Base-by-base conservation (phyloP, 306 rosid species). In the Vigna radiata region DNA sequence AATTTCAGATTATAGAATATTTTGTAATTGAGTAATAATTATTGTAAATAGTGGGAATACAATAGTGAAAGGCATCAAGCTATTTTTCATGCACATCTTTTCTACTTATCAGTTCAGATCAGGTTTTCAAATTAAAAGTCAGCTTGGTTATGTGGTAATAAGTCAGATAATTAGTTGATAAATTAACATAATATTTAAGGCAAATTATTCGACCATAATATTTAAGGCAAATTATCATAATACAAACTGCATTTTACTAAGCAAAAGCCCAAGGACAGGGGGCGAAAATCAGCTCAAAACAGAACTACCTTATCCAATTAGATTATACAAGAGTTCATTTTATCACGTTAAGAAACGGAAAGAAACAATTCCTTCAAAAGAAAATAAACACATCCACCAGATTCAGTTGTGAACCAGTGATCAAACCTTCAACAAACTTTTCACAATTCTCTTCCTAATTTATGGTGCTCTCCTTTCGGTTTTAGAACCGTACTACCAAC, bases 81-180 rank as follows among this genome's bases (percentile, higher is more conserved):
- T 3, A 25, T 25, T 25, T 25, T 25, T 25, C 27, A 25, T 25
- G 27, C 27, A 25, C 27, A 2, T 25, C 58, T 63, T 49, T 47
- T 77, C 74, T 56, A 48, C 61, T 72, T 53, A 39, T 81, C 7
- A 52, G 47, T 63, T 82, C 59, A 58, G 43, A 41, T 25, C 50
- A 15, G 44, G 50, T 39, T 65, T 60, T 62, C 27, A 66, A 15
- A 58, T 27, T 59, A 77, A 47, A 36, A 4, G 72, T 29, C 37
- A 27, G 14, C 61, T 41, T 10, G 13, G 36, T 37, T 44, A 41
- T 68, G 56, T 8, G 37, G 18, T 43, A 29, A 46, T 55, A 54
- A 63, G 47, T 33, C 46, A 64, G 2, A 82, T 39, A 31, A 37
- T 11, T 9, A 25, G 31, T 21, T 11, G 18, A 58, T 54, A 50